A percentile compares a stretch with the other conserved stretches of the same genome.
phyloP scores from a whole-genome alignment of 352 stramenopile species.

The Phytophthora citricola region DNA sequence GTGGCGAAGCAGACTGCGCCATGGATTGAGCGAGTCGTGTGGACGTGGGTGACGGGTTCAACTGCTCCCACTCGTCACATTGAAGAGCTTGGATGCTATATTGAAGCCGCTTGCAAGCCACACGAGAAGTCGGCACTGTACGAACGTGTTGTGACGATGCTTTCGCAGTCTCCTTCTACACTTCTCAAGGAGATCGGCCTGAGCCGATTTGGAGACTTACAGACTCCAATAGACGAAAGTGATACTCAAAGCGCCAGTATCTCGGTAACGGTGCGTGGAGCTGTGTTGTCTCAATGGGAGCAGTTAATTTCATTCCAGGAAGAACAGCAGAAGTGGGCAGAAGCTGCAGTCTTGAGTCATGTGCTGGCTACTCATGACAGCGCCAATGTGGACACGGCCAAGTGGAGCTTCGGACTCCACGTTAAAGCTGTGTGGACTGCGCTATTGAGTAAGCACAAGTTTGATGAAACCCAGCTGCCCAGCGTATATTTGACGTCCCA shows the following conservation, averaged over 20 bases:
- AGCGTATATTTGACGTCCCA: conserved; percentile 33
- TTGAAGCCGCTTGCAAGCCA: conserved; percentile 8
- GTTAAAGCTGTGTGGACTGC: conserved; percentile 58
- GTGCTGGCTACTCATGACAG: conserved; percentile 24
- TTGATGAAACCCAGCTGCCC: conserved; percentile 11
- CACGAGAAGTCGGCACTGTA: conserved; percentile 17
- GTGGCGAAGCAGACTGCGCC: conserved; percentile 2
- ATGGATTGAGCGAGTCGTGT: conserved; percentile 33
- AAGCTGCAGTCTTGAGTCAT: conserved; percentile 54
- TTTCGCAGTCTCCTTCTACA: conserved; percentile 43
- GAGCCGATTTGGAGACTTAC: conserved; percentile 23
- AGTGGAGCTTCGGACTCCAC: conserved; percentile 56
- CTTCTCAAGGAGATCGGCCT: conserved; percentile 42
- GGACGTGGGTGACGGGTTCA: conserved; percentile 31
- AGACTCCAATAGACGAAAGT: conserved; percentile 22
- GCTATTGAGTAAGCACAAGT: conserved; percentile 25
- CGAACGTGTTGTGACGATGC: conserved; percentile 27
- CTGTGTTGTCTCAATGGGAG: conserved; percentile 39
- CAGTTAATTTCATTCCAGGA: conserved; percentile 33
- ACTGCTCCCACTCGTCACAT: conserved; percentile 11
- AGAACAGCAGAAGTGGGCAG: conserved; percentile 37
- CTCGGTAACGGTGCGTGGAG: conserved; percentile 6
- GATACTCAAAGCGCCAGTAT: conserved; percentile 6
- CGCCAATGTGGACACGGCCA: neutral
- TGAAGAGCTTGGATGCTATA: conserved; percentile 19